Base-by-base conservation (phyloP, 140 eudicot genomes). In the Flaveria floridana region DNA sequence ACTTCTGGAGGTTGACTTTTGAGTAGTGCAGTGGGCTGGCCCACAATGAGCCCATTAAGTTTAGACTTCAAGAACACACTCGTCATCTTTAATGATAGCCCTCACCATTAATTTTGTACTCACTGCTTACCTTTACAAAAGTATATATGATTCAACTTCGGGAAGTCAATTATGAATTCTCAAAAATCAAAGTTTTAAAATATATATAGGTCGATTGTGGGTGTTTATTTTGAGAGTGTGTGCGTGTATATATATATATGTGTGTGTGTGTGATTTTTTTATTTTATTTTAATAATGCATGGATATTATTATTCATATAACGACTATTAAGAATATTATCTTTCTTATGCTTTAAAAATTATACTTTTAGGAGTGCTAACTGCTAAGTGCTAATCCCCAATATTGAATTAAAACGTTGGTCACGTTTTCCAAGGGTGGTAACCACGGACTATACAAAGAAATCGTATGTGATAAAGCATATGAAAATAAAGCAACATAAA, bases 1-100 rank as follows among this genome's bases (percentile, higher is more conserved):
- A 75, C 84, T 80, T 80, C 28, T 68, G 76, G 76, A 28, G 76
- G 77, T 74, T 80, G 84, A 80, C 73, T 80, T 80, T 80, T 23
- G 2, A 37, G 73, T 80, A 80, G 80, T 80, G 84, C 80, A 61
- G 23, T 80, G 65, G 72, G 68, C 3, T 80, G 84, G 65, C 80
- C 84, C 80, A 74, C 80, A 74, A 47, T 75, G 71, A 74, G 7
- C 68, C 84, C 84, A 80, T 47, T 80, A 75, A 80, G 69, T 64
- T 51, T 58, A 80, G 84, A 80, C 84, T 80, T 75, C 77, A 80
- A 51, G 20, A 75, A 80, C 84, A 58, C 80, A 61, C 76, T 74
- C 65, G 80, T 61, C 72, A 48, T 75, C 84, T 74, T 80, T 80
- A 80, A 80, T 80, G 18, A 80, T 80, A 63, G 18, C 68, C 67